Percentiles rank a stretch among this genome's conserved stretches.
phyloP scores from a whole-genome alignment of 2,329 filamentous ascomycete species.

The Rugonectria rugulosa region DNA sequence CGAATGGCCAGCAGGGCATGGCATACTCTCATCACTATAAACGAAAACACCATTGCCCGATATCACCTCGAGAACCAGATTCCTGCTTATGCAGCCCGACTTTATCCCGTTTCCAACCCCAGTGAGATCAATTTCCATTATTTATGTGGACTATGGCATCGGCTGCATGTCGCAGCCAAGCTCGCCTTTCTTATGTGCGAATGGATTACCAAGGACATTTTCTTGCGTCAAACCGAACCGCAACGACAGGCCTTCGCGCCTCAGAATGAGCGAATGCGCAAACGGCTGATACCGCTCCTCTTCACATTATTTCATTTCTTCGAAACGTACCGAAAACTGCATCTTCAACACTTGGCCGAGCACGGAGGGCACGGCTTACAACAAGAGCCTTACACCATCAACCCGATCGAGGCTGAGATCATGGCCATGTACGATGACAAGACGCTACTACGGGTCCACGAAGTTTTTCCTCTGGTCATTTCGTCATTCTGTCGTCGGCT shows the following conservation, averaged over 20 bases:
- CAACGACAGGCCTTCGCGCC: constrained; percentile 65
- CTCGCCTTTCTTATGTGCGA: constrained; percentile 68
- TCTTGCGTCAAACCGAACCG: constrained; percentile 63
- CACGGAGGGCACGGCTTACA: constrained; percentile 60
- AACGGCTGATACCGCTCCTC: constrained; percentile 67
- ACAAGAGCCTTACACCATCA: constrained; percentile 63
- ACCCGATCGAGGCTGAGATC: constrained; percentile 68
- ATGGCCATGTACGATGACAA: constrained; percentile 72
- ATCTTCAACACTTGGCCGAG: constrained; percentile 63
- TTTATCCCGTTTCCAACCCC: constrained; percentile 63
- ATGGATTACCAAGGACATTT: constrained; percentile 72
- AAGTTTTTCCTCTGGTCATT: constrained; percentile 70
- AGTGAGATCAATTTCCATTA: constrained; percentile 64
- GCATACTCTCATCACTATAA: constrained; percentile 65
- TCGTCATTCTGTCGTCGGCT: constrained; percentile 70
- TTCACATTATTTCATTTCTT: constrained; percentile 75
- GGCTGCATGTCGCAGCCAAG: constrained; percentile 70
- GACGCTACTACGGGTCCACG: constrained; percentile 68
- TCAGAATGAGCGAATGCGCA: constrained; percentile 69
- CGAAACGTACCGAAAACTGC: constrained; percentile 67
- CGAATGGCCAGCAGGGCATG: constrained; percentile 65
- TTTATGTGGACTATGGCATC: constrained; percentile 70
- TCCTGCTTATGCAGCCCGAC: constrained; percentile 65
- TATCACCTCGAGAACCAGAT: constrained; percentile 67
- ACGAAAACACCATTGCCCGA: constrained; percentile 68